Percentiles rank a stretch among this genome's conserved stretches.
Conservation (phyloP, 352 stramenopile species). For the Blastocystis sp. region DNA sequence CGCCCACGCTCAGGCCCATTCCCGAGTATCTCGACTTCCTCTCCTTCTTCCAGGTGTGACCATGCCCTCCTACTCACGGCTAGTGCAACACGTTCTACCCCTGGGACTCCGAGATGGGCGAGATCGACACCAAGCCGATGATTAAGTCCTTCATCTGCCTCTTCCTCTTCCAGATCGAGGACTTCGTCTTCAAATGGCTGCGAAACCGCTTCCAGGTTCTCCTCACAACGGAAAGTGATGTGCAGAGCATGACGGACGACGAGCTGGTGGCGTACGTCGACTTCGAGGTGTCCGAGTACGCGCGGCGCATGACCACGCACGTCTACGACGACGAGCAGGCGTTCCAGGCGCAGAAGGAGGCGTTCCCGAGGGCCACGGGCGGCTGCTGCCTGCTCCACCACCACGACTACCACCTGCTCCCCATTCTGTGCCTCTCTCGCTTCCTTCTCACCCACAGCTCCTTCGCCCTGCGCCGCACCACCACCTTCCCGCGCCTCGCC, state of each 20-base stretch:
- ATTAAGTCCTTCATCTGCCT: background rate
- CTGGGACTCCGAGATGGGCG: constrained; percentile 4
- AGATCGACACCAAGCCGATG: background rate
- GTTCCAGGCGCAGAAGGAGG: background rate
- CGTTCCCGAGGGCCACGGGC: background rate
- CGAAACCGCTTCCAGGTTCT: background rate
- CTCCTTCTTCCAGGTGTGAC: constrained; percentile 30
- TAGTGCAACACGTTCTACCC: constrained; percentile 49
- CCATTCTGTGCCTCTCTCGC: background rate
- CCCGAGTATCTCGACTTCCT: constrained; percentile 49
- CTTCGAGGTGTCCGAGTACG: background rate
- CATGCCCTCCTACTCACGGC: background rate
- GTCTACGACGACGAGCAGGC: background rate
- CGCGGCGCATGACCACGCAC: too few species aligned
- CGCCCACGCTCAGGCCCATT: background rate
- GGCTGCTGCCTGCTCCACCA: constrained; percentile 11
- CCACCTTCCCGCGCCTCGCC: background rate
- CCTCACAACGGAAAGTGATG: background rate
- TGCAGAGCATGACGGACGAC: background rate
- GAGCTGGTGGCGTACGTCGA: background rate
- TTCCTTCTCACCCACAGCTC: background rate
- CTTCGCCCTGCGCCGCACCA: background rate
- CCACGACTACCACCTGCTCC: constrained; percentile 28
- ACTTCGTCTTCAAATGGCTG: background rate
- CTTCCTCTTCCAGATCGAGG: background rate